Base-by-base conservation (phyloP, 805 yeast species). In the Candida ortonii region DNA sequence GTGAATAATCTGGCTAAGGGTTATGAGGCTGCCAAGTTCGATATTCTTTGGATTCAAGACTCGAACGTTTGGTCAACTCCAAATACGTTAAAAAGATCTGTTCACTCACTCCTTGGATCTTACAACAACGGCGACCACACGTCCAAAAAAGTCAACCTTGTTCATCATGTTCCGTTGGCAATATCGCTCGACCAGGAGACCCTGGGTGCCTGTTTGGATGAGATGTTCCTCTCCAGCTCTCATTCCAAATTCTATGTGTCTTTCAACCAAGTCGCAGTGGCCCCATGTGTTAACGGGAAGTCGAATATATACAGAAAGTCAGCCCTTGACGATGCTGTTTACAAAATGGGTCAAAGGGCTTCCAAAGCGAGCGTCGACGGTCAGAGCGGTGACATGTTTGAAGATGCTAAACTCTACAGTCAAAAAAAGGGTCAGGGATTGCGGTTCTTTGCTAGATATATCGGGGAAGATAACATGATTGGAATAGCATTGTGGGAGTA, bases 401-500 rank as follows among this genome's bases (percentile, higher is more conserved):
- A 39, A 10, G 64, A 57, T 32, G 70, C 68, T 3, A 44, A 52
- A 4, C 50, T 37, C 21, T 65, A 50, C 34, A 47, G 56, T 19
- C 26, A 33, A n/a, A 20, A 35, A 3, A 43, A 46, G 1, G 67
- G 68, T 12, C 60, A 62, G 21, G 84, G 90, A 0, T 66, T 88
- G 26, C 68, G 78, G 33, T 75, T 77, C 38, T 87, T 88, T 57
- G 78, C 95, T 6, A 66, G 78, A 37, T 88, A 80, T 55, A 87
- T 87, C 51, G 95, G 95, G 5, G 96, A 87, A 55, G 96, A 87
- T 57, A 87, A 87, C 57, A 84, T 86, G 94, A 87, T 87, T 43
- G 95, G 85, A 5, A 86, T 84, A 30, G 84, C 87, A 1, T 54
- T 87, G 12, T 87, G 95, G 95, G 76, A 77, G 31, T 67, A 69